These are phyloP conservation scores for Hypoxylon sp. DNA, from an alignment of 2,329 filamentous ascomycete genomes.

Conservation along the genomic window DNA sequence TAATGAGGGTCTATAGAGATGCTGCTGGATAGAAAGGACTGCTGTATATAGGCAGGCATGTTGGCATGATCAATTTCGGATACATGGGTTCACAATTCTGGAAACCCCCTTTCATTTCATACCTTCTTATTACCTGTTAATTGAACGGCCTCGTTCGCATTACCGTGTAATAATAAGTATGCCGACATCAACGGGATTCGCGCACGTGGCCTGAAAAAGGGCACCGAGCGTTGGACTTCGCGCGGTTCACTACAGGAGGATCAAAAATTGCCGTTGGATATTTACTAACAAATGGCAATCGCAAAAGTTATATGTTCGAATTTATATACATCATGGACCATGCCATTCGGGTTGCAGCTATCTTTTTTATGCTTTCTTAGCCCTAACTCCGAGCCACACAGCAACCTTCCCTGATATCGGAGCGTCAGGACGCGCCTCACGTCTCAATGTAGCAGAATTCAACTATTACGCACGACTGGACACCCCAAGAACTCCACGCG, in stretches of 20 bases:
- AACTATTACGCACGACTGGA: neutral
- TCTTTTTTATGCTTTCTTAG: neutral
- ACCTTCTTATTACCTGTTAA: neutral
- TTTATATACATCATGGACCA: neutral
- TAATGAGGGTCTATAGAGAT: neutral
- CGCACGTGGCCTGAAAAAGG: neutral
- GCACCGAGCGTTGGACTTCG: neutral
- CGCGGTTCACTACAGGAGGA: too few species aligned
- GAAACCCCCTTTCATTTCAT: neutral
- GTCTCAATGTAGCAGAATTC: neutral
- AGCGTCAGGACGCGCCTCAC: neutral
- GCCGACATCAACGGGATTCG: neutral
- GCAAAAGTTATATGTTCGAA: neutral
- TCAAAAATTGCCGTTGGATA: too few species aligned
- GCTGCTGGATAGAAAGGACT: neutral
- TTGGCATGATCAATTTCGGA: neutral
- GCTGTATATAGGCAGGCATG: neutral
- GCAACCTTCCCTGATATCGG: too few species aligned
- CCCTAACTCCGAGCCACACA: neutral
- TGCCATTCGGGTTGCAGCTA: neutral
- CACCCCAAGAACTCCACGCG: neutral
- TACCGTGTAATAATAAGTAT: neutral
- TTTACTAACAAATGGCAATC: too few species aligned
- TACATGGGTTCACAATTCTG: neutral
- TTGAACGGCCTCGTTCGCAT: neutral